Evolutionary conservation across 495 filamentous ascomycete species (phyloP).

Genomic region (Cryomyces minteri): DNA sequence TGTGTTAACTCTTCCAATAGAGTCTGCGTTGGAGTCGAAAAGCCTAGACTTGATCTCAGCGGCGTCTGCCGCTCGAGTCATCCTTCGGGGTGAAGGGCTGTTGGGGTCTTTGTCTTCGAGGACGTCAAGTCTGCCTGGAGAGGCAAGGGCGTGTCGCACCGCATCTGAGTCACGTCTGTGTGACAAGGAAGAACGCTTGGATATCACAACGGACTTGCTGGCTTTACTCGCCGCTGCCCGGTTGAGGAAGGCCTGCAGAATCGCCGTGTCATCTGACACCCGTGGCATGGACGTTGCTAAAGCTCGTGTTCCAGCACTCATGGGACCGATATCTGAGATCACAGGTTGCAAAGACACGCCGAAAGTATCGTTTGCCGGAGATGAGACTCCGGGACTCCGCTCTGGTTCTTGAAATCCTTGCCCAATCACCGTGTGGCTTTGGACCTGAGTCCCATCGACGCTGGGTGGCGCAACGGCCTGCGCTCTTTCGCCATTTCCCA

Average conservation of each 20-base stretch:
- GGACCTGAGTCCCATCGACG: too few species aligned
- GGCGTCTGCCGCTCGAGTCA: background rate
- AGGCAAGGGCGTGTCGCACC: conserved; percentile 19
- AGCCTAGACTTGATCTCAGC: background rate
- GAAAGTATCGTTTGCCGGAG: too few species aligned
- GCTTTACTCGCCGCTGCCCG: conserved; percentile 41
- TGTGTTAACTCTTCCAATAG: conserved; percentile 4
- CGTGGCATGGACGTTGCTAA: too few species aligned
- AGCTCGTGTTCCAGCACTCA: too few species aligned
- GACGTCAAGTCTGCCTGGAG: conserved; percentile 22
- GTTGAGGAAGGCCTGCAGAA: conserved; percentile 42
- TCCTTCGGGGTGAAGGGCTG: conserved; percentile 31
- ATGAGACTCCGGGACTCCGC: too few species aligned
- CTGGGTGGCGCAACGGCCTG: too few species aligned
- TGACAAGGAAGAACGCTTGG: conserved; percentile 12
- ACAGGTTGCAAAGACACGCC: too few species aligned
- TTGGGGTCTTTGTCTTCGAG: conserved; percentile 35
- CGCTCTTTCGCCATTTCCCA: too few species aligned
- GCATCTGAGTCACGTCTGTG: conserved; percentile 23
- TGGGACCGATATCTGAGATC: too few species aligned
- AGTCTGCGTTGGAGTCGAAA: too few species aligned
- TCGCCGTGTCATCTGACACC: conserved; percentile 31
- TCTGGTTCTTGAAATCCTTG: too few species aligned
- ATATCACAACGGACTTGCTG: conserved; percentile 24
- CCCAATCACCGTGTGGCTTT: too few species aligned